Base-by-base conservation (phyloP, 352 stramenopile genomes). In the Globisporangium abappressorium region DNA sequence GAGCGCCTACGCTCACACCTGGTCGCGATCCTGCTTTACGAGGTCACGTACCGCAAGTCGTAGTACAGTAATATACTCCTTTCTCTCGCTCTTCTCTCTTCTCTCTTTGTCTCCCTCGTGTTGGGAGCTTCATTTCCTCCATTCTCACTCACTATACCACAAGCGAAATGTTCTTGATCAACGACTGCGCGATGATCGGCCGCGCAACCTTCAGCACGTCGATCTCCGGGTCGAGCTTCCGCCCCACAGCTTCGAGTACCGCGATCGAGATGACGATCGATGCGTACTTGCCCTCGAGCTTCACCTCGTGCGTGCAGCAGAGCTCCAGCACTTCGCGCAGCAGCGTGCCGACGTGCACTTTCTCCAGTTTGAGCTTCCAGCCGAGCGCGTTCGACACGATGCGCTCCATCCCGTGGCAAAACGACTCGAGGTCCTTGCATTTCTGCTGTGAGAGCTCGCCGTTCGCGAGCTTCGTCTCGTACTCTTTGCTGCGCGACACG, bases 201-300 rank as follows among this genome's bases (percentile, higher is more conserved):
- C 98, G 71, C 3, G 96, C 94, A 1, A 98, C 81, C 12, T 80
- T 72, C 36, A 98, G 71, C 47, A 98, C 85, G 24, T 95, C 78
- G 56, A 99, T 90, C 41, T 97, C 89, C 15, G 93, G 93, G 75
- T 98, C 89, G 8, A 99, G 72, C 34, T 93, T 85, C 11, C 87
- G 80, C 0, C 92, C 94, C 36, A 98, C 84, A 18, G 91, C 94
- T 71, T 99, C 95, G 55, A 98, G 88, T 59, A 99, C 96, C 51
- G 94, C 95, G 64, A 98, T 96, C 6, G 93, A 97, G 49, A 99
- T 85, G 22, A 97, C 91, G 58, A 97, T 96, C 62, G 96, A 98
- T 49, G 97, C 87, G 70, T 98, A 98, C 33, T 96, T 94, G 53
- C 91, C 85, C 71, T 98, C 94, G 22, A 99, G 79, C 68, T 97